Conservation (phyloP, 257 asterid genomes). For the Fraxinus cuspidata region DNA sequence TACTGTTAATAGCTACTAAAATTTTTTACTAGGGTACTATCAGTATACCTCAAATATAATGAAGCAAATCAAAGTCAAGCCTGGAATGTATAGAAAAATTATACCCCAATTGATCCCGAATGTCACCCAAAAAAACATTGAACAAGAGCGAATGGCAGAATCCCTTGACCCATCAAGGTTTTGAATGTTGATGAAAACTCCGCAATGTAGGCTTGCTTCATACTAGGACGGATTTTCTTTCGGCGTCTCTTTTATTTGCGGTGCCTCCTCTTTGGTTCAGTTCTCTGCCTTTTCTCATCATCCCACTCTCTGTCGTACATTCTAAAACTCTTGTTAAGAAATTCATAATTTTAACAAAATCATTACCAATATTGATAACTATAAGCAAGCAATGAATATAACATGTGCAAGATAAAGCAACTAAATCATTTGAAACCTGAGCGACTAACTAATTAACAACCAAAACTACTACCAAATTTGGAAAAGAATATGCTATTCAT, state of each 20-base stretch:
- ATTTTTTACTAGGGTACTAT: not conserved
- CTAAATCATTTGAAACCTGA: not conserved
- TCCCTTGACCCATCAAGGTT: not conserved
- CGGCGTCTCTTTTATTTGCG: constrained; percentile 45
- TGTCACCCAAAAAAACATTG: not conserved
- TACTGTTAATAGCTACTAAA: not conserved
- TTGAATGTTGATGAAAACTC: not conserved
- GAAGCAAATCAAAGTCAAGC: constrained; percentile 2
- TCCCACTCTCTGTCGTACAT: constrained; percentile 95
- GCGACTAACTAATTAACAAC: no score
- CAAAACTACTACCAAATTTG: no score
- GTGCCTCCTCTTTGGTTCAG: constrained; percentile 88
- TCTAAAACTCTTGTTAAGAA: constrained; percentile 58
- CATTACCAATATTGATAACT: not conserved
- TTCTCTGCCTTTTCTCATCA: constrained; percentile 96
- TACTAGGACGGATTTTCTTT: constrained; percentile 9
- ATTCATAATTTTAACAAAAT: constrained; percentile 10
- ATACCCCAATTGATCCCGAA: constrained; percentile 16
- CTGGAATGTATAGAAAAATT: not conserved
- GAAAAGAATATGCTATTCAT: no score
- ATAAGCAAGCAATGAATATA: constrained; percentile 3
- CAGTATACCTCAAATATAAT: constrained; percentile 15
- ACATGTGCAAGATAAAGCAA: not conserved
- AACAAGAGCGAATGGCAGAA: constrained; percentile 2
- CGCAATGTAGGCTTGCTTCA: not conserved